Evolutionary conservation across 306 rosid genomes (phyloP), one percentile per base, ranked within the genome.

Genomic region (Gleditsia sinensis): DNA sequence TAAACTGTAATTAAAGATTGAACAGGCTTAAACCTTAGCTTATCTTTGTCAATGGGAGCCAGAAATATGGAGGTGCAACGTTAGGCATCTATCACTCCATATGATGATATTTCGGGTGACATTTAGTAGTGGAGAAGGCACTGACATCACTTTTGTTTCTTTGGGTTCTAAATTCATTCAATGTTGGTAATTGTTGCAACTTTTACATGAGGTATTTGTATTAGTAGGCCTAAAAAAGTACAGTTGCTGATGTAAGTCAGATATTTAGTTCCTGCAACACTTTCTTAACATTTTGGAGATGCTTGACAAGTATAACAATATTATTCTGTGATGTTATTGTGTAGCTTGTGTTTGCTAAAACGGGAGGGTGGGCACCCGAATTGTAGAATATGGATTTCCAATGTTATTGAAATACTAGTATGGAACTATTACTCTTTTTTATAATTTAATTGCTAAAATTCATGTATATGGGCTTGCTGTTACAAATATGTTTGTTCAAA

Each of bases 281-380:
- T 34, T 55, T 74, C 54, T 68, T 69, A 14, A 21, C 30, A 33
- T 42, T 53, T 28, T 57, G 59, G 43, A 72, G 51, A 65, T 43
- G 69, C 50, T 69, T 46, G 77, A 60, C 58, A 56, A 10, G 16
- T 40, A 49, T 74, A 58, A 30, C 66, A 48, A 17, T 40, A 24
- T 54, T 24, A n/a, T 24, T 30, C 53, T 71, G 56, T 63, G 25
- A 33, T 50, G 62, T 50, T 55, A 36, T 43, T 57, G 70, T 74
- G 42, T 43, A 39, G 28, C 58, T 72, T 20, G 19, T 67, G 46
- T 25, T 63, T 58, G 56, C 66, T 62, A 43, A 58, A 33, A 40
- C 53, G 37, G 81, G 30, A 74, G 66, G 65, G 76, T 65, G 62
- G 42, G 30, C 36, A 51, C 55, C 53, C 56, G 40, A 36, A 23